Evolutionary conservation across 805 yeast genomes (phyloP), one percentile per base, ranked within the genome.

Genomic region (Komagataella populi): DNA sequence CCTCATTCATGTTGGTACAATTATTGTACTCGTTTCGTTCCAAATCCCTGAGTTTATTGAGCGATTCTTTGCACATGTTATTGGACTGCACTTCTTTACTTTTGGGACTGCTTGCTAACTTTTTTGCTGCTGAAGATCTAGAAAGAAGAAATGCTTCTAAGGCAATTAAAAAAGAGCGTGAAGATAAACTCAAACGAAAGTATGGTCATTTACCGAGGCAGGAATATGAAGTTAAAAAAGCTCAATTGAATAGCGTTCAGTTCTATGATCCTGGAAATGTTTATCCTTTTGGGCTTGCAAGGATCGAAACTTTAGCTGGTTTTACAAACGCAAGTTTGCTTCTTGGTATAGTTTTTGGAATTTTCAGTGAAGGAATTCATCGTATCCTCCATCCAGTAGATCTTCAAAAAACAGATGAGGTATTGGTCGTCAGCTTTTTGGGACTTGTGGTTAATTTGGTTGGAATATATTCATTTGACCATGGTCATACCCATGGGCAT

Each of bases 41-140:
- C 1, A 90, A 87, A 61, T 91, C 98, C 0, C 70, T 93, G 48
- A 97, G 99, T 8, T 71, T 93, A 22, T 66, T 93, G 50, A 88
- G 96, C 17, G 99, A 93, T 62, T 88, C 96, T 1, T 73, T 93
- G 50, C 99, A 93, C 65, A 93, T 93, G 99, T 85, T 95, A 2
- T 72, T 93, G 52, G 99, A 93, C 65, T 93, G 99, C 64, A 76
- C 88, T 0, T 95, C 98, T 0, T 70, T 93, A 51, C 80, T 93
- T 2, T 76, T 93, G 30, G 99, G 99, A 0, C 70, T 93, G 2
- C 73, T 91, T 23, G 99, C 99, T 0, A 87, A 95, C 79, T 12
- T 67, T 61, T 56, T 69, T 55, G 56, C 74, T 56, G 52, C 63
- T 45, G 60, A 62, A 24, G 60, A 63, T 49, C 23, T 30, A 10